Evolutionary conservation across 1,284 basidiomycete genomes (phyloP), one percentile per base, ranked within the genome.

Genomic region (Cryptococcus neoformans): DNA sequence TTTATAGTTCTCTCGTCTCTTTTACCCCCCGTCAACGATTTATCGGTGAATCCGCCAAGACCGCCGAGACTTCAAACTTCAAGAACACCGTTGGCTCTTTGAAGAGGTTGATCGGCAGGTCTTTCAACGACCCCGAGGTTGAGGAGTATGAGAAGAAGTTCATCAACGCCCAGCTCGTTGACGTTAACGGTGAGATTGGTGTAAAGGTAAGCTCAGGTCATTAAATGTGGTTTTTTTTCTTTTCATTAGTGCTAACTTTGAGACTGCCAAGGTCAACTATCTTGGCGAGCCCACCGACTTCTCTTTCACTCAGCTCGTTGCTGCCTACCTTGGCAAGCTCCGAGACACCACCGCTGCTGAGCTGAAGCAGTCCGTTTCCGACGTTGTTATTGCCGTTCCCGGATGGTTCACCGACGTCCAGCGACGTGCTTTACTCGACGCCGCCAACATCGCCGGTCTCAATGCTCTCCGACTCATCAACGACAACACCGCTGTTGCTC

Each of bases 11-110:
- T 46, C 84, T 97, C 61, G 86, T 96, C 62, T 91, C 89, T 6
- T 97, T 95, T 79, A 92, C 92, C 35, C 83, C 85, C 44, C 90
- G 89, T 76, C 88, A 92, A 72, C 87, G 93, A 62, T 78, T 87
- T 51, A 88, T 96, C 72, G 93, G 93, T 64, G 93, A 97, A 79
- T 66, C 91, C 21, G 93, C 92, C 69, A 96, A 96, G 81, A 96
- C 90, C 1, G 90, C 93, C 66, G 93, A 97, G 80, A 95, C 88
- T n/a, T 93, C 91, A 65, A 96, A 96, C 81, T 96, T 93, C 83
- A 89, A 87, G 78, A 97, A 96, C 81, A 96, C 93, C 42, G 83
- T 94, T 72, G 93, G 93, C 49, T 87, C 85, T 1, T 81, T 97
- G 70, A 96, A 95, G 79, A 85, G 92, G 46, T 83, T 96, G 53